These are phyloP conservation scores for Leccinum sublutescens DNA, from an alignment of 768 basidiomycete species.

Conservation along the genomic window DNA sequence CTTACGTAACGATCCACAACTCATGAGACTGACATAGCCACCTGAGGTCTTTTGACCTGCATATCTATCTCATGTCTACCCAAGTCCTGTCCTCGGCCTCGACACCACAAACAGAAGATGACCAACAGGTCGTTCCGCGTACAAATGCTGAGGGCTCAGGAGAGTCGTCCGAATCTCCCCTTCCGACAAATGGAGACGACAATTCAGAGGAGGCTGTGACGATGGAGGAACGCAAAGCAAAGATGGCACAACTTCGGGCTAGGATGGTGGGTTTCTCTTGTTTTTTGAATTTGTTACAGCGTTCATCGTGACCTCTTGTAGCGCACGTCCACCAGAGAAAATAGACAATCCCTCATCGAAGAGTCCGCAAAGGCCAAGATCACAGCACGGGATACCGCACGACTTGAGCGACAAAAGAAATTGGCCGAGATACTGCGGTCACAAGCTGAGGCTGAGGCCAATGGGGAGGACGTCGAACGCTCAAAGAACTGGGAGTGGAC, in stretches of 20 bases:
- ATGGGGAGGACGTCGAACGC: constrained; percentile 92
- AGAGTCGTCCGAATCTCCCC: constrained; percentile 26
- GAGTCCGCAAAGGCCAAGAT: constrained; percentile 79
- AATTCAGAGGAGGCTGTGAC: constrained; percentile 32
- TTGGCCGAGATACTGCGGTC: constrained; percentile 82
- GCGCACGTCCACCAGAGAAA: constrained; percentile 77
- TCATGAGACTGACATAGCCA: not conserved
- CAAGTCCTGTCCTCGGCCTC: constrained; percentile 5
- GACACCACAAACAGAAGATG: constrained; percentile 1
- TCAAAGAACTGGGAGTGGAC: constrained; percentile 89
- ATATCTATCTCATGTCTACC: constrained; percentile 11
- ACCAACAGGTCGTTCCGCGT: not conserved
- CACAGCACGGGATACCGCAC: constrained; percentile 74
- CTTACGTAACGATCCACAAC: constrained; percentile 12
- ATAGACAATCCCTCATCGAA: constrained; percentile 81
- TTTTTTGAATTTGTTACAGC: not conserved
- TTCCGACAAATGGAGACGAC: constrained; percentile 18
- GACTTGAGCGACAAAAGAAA: constrained; percentile 87
- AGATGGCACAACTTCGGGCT: constrained; percentile 71
- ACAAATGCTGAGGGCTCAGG: constrained; percentile 27
- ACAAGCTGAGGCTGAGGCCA: constrained; percentile 86
- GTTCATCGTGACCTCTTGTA: constrained; percentile 28
- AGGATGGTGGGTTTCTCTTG: constrained; percentile 59
- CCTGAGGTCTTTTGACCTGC: not conserved
- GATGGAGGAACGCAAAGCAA: constrained; percentile 74